Evolutionary conservation across 179 eudicot species (phyloP), one percentile per base, ranked within the genome.

Genomic region (Silene coronaria): DNA sequence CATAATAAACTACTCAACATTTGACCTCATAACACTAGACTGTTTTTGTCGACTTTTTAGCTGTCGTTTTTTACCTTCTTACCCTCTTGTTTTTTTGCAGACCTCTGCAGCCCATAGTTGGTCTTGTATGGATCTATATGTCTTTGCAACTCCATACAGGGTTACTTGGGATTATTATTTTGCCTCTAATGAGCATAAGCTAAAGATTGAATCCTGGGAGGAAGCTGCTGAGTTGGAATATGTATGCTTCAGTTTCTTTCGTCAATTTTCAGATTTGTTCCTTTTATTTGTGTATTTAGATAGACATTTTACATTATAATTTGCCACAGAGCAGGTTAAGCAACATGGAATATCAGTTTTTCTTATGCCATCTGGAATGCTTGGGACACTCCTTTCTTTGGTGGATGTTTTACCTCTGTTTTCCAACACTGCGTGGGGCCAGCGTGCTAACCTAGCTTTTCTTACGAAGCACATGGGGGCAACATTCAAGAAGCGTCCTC

Each of bases 351-450:
- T 95, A 79, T 95, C 97, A 24, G 93, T 95, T 38, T 95, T 95
- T 81, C 91, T 95, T 24, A 92, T 95, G 97, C 99, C 97, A 70
- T 91, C 99, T 0, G 99, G 99, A 84, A 95, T 95, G 97, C 84
- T 95, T 70, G 97, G 99, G 74, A 95, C 99, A 24, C 88, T 95
- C 62, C 87, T 87, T 76, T 95, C 99, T 23, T 60, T 95, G 81
- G 91, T 95, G 75, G 99, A 95, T 82, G 96, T 90, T 53, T 80
- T 95, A 78, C 99, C 99, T 45, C 77, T 95, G 27, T 95, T 95
- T 75, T 92, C 99, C 6, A 89, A 95, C 82, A 87, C 97, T 13
- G 91, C 71, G 10, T 95, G 93, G 95, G 97, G 99, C 62, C 93
- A 95, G 82, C 89, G 75, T 83, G 95, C 97, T 27, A 95, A 95